Evolutionary conservation across 192 early-diverging fungal genomes (phyloP), one percentile per base, ranked within the genome.

Genomic region (Irineochytrium annulatum): DNA sequence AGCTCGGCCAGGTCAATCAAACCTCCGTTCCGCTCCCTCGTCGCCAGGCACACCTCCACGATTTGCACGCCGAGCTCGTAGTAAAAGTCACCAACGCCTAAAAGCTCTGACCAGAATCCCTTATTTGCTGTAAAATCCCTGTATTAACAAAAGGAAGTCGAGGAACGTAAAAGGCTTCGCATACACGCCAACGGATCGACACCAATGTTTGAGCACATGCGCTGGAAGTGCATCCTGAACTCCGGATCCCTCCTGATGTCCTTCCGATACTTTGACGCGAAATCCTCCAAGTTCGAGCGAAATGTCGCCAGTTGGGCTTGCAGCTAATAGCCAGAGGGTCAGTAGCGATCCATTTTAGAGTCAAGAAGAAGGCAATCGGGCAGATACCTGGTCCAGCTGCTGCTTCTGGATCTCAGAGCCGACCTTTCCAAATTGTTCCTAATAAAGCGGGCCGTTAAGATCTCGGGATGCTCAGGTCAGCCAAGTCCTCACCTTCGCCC

Each of bases 41-140:
- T 94, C 24, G 85, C 80, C 11, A 95, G 81, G 63, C 94, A 98
- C 0, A 91, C 84, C 52, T 94, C 91, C 41, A 88, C 89, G 13
- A 51, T 22, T 16, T 16, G 17, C 22, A 51, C 48, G 8, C n/a
- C n/a, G 48, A 51, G 26, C n/a, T 97, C 92, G 62, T 93, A 96
- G 73, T 98, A 98, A 74, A 98, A 98, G 67, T 97, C 93, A 16
- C 94, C 91, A 3, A 97, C 87, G 0, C 96, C 96, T 2, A 98
- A 70, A 8, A 98, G 70, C 52, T 95, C 94, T 0, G 91, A 83
- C 96, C 94, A 95, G 60, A 92, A 92, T 24, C 94, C 91, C 68
- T 98, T 98, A 60, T 91, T 93, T 37, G 93, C 91, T 81, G 67
- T 22, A 28, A n/a, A n/a, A n/a, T n/a, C n/a, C n/a, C n/a, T n/a